Evolutionary conservation across 306 rosid genomes (phyloP), one percentile per base, ranked within the genome.

Genomic region (Arachis stenosperma): DNA sequence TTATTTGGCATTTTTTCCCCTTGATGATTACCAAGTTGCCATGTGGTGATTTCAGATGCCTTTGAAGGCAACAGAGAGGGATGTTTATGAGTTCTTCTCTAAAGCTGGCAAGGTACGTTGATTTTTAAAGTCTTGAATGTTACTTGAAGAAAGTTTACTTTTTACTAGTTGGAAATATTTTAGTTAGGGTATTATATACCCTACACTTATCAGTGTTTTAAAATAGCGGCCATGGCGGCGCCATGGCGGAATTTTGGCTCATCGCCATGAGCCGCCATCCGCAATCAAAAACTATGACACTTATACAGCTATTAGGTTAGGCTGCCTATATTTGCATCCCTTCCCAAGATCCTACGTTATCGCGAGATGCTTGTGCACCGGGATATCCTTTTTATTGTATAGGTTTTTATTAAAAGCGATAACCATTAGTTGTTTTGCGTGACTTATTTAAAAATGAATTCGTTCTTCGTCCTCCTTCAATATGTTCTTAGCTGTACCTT

Each of bases 91-190:
- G 39, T 91, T 91, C 76, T 94, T 94, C 86, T 88, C 98, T 59
- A 94, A 90, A 86, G 99, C 98, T 13, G 99, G 99, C 85, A 94
- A 94, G 99, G 98, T 92, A 58, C 55, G 88, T 77, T 67, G 15
- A 51, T 33, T 57, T 44, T 44, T 13, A 12, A 36, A 8, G 30
- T 52, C 44, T 69, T 0, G n/a, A 17, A 4, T 22, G 1, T 42
- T 22, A 50, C 40, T 13, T 15, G 37, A 13, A 40, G 61, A 17
- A 17, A 66, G 41, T 6, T 8, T 56, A 7, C 13, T 9, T 6
- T 62, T 69, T 66, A 61, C 47, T 43, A 44, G 44, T 52, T 50
- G 50, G 69, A 22, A 22, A 22, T 22, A 22, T 22, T 22, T 22
- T 22, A 22, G 27, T 22, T 22, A 22, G 27, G 27, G 27, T 22